Conservation (phyloP, 768 basidiomycete genomes). For the Trametes coccinea region DNA sequence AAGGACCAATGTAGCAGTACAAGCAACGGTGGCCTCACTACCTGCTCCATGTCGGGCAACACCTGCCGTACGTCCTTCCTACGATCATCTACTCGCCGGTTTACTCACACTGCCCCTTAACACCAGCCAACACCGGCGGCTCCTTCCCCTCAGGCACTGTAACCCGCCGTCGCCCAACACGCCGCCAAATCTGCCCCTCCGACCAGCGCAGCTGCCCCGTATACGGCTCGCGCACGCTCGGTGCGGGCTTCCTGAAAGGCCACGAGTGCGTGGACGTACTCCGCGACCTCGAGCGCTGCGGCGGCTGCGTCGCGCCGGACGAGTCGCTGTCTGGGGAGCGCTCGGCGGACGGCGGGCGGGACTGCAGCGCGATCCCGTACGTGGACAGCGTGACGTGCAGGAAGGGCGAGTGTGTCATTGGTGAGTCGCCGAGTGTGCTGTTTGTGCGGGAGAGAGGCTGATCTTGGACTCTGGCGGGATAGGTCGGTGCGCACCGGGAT, state of each 20-base stretch:
- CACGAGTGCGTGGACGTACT: constrained; percentile 26
- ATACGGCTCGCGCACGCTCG: constrained; percentile 2
- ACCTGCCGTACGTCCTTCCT: constrained; percentile 21
- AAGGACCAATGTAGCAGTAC: constrained; percentile 15
- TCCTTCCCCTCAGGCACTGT: constrained; percentile 11
- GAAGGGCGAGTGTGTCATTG: constrained; percentile 38
- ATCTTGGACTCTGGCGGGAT: neutral
- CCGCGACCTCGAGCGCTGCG: constrained; percentile 28
- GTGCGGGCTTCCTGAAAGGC: neutral
- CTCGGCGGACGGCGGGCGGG: constrained; percentile 37
- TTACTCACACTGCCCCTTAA: no score
- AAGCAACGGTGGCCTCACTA: constrained; percentile 13
- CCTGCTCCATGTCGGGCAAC: constrained; percentile 12
- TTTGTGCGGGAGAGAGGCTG: neutral
- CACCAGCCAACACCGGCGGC: constrained; percentile 16
- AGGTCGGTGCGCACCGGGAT: constrained; percentile 12
- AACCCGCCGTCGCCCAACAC: neutral
- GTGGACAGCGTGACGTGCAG: constrained; percentile 39
- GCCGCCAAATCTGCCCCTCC: constrained; percentile 5
- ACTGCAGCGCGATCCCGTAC: constrained; percentile 46
- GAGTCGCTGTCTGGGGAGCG: constrained; percentile 24
- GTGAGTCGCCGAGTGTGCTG: constrained; percentile 28
- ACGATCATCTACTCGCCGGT: no score
- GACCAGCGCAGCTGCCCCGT: constrained; percentile 22
- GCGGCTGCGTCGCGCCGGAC: constrained; percentile 24